These are phyloP conservation scores for Colletotrichum euphorbiae DNA, from an alignment of 2,329 filamentous ascomycete species.

Conservation along the genomic window DNA sequence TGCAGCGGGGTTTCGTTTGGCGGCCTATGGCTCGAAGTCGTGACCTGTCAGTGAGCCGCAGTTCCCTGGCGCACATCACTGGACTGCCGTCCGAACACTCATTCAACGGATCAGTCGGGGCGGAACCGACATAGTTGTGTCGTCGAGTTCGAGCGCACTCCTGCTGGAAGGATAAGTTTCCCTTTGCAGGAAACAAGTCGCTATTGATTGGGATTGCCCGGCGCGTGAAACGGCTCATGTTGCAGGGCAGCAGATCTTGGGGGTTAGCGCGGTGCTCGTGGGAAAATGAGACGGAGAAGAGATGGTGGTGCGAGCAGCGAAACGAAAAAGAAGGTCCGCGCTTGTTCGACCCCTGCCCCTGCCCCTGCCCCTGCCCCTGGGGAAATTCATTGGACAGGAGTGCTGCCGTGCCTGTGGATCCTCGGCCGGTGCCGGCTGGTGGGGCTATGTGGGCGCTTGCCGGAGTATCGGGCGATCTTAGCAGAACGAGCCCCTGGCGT, in stretches of 20 bases:
- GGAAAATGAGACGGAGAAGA: conserved; percentile 32
- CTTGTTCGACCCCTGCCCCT: conserved; percentile 24
- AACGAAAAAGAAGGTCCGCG: conserved; percentile 27
- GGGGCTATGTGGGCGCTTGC: conserved; percentile 23
- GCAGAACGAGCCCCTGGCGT: neutral
- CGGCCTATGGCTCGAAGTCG: conserved; percentile 1
- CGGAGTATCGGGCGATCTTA: conserved; percentile 12
- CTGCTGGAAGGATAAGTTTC: neutral
- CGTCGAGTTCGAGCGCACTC: neutral
- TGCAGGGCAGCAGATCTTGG: conserved; percentile 34
- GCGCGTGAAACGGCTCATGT: conserved; percentile 38
- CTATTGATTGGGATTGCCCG: conserved; percentile 24
- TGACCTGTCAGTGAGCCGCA: conserved; percentile 6
- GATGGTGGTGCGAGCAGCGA: conserved; percentile 11
- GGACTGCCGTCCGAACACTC: conserved; percentile 29
- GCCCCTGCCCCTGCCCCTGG: conserved; percentile 4
- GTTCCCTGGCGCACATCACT: conserved; percentile 31
- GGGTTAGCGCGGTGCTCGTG: conserved; percentile 37
- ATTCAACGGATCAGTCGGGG: neutral
- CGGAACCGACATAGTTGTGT: neutral
- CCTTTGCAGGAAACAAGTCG: neutral
- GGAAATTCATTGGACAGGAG: conserved; percentile 18
- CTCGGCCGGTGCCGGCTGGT: conserved; percentile 1
- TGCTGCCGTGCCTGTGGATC: neutral
- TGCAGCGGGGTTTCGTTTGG: conserved; percentile 29